Percentiles rank a stretch among this genome's conserved stretches.
Conservation (phyloP, 495 filamentous ascomycete species). For the Trichocladium antarcticum region DNA sequence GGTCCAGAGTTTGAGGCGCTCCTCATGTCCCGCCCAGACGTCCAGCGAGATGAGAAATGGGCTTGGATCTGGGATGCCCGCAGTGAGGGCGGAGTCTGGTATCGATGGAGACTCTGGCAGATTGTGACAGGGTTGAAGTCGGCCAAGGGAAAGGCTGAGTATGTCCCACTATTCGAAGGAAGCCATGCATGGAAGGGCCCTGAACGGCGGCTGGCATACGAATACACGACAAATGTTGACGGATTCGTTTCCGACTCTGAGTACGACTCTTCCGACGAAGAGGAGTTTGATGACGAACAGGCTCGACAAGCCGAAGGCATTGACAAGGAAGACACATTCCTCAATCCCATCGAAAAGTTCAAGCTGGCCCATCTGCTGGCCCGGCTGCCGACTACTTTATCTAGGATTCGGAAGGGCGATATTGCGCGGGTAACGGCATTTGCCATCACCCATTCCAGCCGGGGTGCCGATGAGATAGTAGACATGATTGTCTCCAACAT, state of each 20-base stretch:
- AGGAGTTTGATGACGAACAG: conserved; percentile 67
- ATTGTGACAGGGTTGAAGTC: conserved; percentile 49
- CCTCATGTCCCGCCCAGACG: conserved; percentile 71
- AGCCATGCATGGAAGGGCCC: conserved; percentile 61
- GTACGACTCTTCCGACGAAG: conserved; percentile 80
- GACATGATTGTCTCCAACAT: conserved; percentile 77
- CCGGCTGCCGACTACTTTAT: conserved; percentile 65
- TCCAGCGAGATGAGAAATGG: conserved; percentile 79
- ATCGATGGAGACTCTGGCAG: conserved; percentile 85
- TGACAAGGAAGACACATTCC: conserved; percentile 56
- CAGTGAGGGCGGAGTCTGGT: conserved; percentile 69
- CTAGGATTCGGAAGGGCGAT: conserved; percentile 70
- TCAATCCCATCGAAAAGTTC: conserved; percentile 76
- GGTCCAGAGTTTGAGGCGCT: conserved; percentile 88
- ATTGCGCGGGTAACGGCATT: conserved; percentile 79
- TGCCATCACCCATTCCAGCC: conserved; percentile 71
- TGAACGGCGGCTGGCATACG: conserved; percentile 54
- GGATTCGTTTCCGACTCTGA: conserved; percentile 74
- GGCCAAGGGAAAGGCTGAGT: conserved; percentile 30
- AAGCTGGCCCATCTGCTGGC: conserved; percentile 70
- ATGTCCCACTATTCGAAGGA: conserved; percentile 56
- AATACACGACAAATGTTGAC: conserved; percentile 59
- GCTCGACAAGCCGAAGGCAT: conserved; percentile 42
- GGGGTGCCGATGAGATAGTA: conserved; percentile 78
- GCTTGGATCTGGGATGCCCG: conserved; percentile 88